Evolutionary conservation across 352 stramenopile genomes (phyloP), one percentile per base, ranked within the genome.

Genomic region (Phytophthora foliorum): DNA sequence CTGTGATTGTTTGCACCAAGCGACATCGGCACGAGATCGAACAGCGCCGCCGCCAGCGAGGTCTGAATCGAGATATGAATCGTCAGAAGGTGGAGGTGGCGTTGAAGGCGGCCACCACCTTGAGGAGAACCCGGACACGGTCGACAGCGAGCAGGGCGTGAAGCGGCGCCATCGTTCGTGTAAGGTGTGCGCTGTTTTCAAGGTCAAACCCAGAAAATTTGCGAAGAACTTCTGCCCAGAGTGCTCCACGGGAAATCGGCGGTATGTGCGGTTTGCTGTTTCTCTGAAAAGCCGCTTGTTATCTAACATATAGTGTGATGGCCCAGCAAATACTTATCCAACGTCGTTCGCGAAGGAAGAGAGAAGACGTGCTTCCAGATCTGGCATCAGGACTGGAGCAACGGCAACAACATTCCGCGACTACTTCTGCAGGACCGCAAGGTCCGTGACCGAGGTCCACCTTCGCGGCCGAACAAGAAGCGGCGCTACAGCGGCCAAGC

Each of bases 281-380:
- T 11, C 32, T 4, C 8, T 39, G 9, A 39, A 16, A 39, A 17
- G 32, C 8, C 13, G 7, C 32, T 39, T 11, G 32, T 39, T 39
- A 9, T 41, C 34, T 41, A 41, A 41, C 34, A 41, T n/a, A 9
- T 17, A n/a, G 34, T n/a, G 34, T n/a, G 25, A 41, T 56, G 17
- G n/a, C 6, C 6, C 11, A 41, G 49, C 16, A 57, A 57, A 45
- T 57, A 57, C 9, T 4, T 57, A 16, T 57, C 31, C 29, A 57
- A 44, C 7, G 49, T 57, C 17, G 49, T 57, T 2, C 25, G 49
- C 8, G 49, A 57, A 44, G 49, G 31, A 5, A 57, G 49, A 36
- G 31, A 44, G 14, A 57, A 45, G 9, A 57, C 49, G 3, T 57
- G 49, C 31, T 45, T 27, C 49, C 49, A 57, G 49, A 57, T 57